Percentiles rank a stretch among this genome's conserved stretches.
phyloP scores from a whole-genome alignment of 2,329 filamentous ascomycete species.

The Arthrobotrys musiformis region DNA sequence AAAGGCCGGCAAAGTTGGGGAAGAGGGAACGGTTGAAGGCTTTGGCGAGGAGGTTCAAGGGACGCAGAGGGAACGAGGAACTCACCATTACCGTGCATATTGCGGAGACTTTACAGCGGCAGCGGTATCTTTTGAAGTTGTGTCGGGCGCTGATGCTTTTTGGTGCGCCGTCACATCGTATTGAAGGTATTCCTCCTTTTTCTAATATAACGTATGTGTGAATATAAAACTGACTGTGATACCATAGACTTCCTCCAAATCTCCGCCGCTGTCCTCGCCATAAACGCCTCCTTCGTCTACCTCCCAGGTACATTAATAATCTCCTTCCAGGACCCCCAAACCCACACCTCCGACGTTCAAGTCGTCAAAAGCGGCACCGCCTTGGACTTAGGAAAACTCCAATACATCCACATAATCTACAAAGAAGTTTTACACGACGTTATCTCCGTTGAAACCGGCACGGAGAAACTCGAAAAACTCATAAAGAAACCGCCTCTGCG shows the following conservation, averaged over 20 bases:
- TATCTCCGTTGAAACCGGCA: slow-evolving; percentile 77
- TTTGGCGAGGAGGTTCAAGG: slow-evolving; percentile 31
- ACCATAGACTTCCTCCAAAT: slow-evolving; percentile 82
- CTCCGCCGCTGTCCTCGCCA: slow-evolving; percentile 85
- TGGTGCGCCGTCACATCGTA: slow-evolving; percentile 66
- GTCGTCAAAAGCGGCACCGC: slow-evolving; percentile 76
- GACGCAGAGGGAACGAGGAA: slow-evolving; percentile 38
- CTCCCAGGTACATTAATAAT: slow-evolving; percentile 94
- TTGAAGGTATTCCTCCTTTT: slow-evolving; percentile 34
- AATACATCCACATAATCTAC: slow-evolving; percentile 80
- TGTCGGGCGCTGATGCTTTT: slow-evolving; percentile 89
- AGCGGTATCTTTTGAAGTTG: slow-evolving; percentile 84
- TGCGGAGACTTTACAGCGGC: slow-evolving; percentile 78
- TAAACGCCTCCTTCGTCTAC: slow-evolving; percentile 91
- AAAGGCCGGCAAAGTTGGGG: slow-evolving; percentile 27
- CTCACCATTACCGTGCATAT: slow-evolving; percentile 70
- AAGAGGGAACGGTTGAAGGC: slow-evolving; percentile 45
- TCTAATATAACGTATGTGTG: not conserved
- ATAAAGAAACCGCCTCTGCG: slow-evolving; percentile 43
- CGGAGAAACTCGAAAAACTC: slow-evolving; percentile 69
- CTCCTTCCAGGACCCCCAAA: slow-evolving; percentile 80
- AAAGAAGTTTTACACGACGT: slow-evolving; percentile 82
- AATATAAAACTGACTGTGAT: slow-evolving; percentile 74
- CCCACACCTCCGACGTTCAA: slow-evolving; percentile 83
- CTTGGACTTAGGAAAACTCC: slow-evolving; percentile 77